These are phyloP conservation scores for Agapanthus africanus DNA, from an alignment of 106 monocot species.

Conservation along the genomic window DNA sequence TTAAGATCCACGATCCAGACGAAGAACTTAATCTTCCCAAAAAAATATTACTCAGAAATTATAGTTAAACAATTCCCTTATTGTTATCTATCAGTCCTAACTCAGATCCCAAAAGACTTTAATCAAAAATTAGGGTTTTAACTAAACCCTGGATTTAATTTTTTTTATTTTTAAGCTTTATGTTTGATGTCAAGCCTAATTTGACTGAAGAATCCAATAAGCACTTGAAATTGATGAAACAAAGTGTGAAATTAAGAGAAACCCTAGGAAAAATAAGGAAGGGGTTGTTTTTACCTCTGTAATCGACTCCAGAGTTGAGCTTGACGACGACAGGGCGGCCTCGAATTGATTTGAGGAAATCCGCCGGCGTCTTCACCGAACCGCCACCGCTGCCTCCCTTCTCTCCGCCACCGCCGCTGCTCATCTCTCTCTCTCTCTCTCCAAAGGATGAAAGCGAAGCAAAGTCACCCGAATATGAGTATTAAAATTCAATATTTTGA, in stretches of 20 bases:
- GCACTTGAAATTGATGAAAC: too few species aligned
- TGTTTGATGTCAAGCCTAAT: not conserved
- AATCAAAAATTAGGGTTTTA: not conserved
- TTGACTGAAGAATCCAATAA: too few species aligned
- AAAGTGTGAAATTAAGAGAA: not conserved
- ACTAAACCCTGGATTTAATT: not conserved
- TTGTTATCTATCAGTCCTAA: too few species aligned
- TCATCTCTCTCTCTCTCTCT: conserved; percentile 5
- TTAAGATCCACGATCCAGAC: not conserved
- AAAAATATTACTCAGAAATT: too few species aligned
- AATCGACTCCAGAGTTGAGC: conserved; percentile 97
- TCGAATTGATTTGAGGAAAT: conserved; percentile 94
- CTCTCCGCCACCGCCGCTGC: conserved; percentile 22
- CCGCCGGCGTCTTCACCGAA: conserved; percentile 80
- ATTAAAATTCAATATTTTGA: too few species aligned
- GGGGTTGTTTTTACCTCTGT: conserved; percentile 69
- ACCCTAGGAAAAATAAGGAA: conserved; percentile 1
- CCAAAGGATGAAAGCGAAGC: too few species aligned
- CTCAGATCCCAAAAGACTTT: not conserved
- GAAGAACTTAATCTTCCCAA: too few species aligned
- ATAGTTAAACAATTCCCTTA: too few species aligned
- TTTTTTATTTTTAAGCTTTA: too few species aligned
- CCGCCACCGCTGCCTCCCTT: conserved; percentile 49
- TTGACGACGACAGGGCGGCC: conserved; percentile 96
- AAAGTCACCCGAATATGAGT: too few species aligned